Evolutionary conservation across 805 yeast species (phyloP).

Genomic region (Saccharomycopsis selenospora): DNA sequence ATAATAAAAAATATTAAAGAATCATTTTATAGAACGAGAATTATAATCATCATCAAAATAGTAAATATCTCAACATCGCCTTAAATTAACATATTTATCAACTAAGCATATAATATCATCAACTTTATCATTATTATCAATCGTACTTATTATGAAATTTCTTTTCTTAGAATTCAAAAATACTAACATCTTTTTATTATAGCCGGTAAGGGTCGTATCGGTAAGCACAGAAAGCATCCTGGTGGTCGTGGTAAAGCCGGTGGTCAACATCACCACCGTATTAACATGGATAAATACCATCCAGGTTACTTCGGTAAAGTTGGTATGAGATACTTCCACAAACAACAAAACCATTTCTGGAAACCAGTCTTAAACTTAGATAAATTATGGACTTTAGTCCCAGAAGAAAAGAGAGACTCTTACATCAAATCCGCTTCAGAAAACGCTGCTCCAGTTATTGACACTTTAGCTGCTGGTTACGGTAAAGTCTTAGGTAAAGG

Average conservation of each 20-base stretch:
- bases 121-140: not conserved
- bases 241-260: slow-evolving; percentile 99
- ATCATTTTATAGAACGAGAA: too few species aligned
- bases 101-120: slow-evolving; percentile 7
- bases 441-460: slow-evolving; percentile 97
- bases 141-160: not conserved
- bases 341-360: slow-evolving; percentile 93
- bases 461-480: slow-evolving; percentile 98
- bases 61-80: too few species aligned
- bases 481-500: slow-evolving; percentile 99
- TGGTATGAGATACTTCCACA: slow-evolving; percentile 99
- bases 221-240: slow-evolving; percentile 99
- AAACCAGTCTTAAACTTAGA: slow-evolving; percentile 96
- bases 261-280: slow-evolving; percentile 99
- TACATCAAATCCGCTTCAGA: slow-evolving; percentile 77
- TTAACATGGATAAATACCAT: slow-evolving; percentile 99
- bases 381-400: slow-evolving; percentile 96
- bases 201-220: slow-evolving; percentile 99
- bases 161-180: not conserved
- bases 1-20: too few species aligned
- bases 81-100: slow-evolving; percentile 20
- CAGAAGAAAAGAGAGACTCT: slow-evolving; percentile 89
- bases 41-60: too few species aligned
- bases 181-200: slow-evolving; percentile 26
- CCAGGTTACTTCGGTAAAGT: slow-evolving; percentile 99